Base-by-base conservation (phyloP, 805 yeast genomes). In the Metschnikowia lachancei region DNA sequence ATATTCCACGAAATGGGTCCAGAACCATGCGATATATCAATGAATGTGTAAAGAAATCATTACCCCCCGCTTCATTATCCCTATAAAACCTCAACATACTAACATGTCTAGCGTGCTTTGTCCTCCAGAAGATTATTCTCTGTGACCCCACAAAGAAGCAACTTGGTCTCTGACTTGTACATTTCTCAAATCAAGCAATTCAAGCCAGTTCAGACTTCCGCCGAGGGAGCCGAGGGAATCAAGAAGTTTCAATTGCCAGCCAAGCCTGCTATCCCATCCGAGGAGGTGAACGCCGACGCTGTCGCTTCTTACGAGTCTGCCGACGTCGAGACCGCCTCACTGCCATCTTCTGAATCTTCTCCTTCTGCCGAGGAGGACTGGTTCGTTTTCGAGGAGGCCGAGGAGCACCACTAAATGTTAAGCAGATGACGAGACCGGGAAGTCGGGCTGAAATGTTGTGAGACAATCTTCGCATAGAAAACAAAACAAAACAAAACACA, bases 81-180 rank as follows among this genome's bases (percentile, higher is more conserved):
- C 24, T 8, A 5, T 8, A 5, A 8, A 5, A 5, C 24, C 24
- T 8, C 24, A 8, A 8, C 4, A 22, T 55, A 56, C 58, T 56
- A 56, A 54, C 59, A 9, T 6, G 22, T 34, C 39, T 47, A 55
- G 59, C 58, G 58, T 50, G 65, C 62, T 36, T 54, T 67, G 55
- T 56, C 69, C 53, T 57, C 58, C 48, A 66, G 64, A 60, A 71
- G 76, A 69, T 59, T 63, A 49, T 65, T 72, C 58, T 68, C 76
- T 43, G 60, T 66, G 51, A 67, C 75, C 45, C 67, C 75, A 52
- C 62, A 66, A 61, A 69, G 72, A 65, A 58, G 57, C 57, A 79
- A 91, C 78, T 75, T 86, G 65, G 69, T 91, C 64, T 79, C 87
- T 67, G 96, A 91, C 57, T 79, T 91, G 59, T 91, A 91, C 76